Evolutionary conservation across 805 yeast genomes (phyloP), one percentile per base, ranked within the genome.

Genomic region (Suhomyces prunicola): DNA sequence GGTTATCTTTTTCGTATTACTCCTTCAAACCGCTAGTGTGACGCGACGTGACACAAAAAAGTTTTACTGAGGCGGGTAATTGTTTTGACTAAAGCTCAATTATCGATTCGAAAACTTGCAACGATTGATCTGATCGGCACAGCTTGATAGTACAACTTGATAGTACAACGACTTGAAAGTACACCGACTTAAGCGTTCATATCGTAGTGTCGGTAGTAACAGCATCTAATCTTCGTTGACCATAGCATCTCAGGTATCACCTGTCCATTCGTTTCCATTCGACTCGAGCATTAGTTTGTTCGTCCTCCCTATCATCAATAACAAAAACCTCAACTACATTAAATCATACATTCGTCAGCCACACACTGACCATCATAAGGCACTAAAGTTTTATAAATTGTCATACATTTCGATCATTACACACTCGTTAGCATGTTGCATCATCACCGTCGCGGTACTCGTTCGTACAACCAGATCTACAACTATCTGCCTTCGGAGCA

Each of bases 21-120:
- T 19, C 41, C 41, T 17, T 17, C 45, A 15, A 29, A 19, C 45
- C 26, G 17, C 31, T 13, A 24, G 13, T 42, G 6, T 15, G 46
- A 47, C 49, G 49, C 49, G 49, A 47, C 49, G 49, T 47, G 12
- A 15, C 49, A 47, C 49, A 47, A 47, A 47, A 47, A 47, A 47
- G 36, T 15, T 47, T 47, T 47, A 19, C 49, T 22, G 35, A 47
- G 49, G 49, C 49, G 49, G 49, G 49, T 17, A 35, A 47, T 36
- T 47, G 44, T 47, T 47, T 23, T 47, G 42, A 47, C 24, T 22
- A 44, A 27, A 17, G 17, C 17, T 36, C 41, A 39, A 39, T 17
- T 10, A 39, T 39, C 13, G 23, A 15, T 19, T 19, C 29, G 29
- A 39, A 39, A 39, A 39, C 42, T 39, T 39, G 19, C 42, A 19